A percentile compares a stretch with the other conserved stretches of the same genome.
These are phyloP conservation scores for Erysimum cheiranthoides DNA, from an alignment of 345 rosid species.

Conservation along the genomic window DNA sequence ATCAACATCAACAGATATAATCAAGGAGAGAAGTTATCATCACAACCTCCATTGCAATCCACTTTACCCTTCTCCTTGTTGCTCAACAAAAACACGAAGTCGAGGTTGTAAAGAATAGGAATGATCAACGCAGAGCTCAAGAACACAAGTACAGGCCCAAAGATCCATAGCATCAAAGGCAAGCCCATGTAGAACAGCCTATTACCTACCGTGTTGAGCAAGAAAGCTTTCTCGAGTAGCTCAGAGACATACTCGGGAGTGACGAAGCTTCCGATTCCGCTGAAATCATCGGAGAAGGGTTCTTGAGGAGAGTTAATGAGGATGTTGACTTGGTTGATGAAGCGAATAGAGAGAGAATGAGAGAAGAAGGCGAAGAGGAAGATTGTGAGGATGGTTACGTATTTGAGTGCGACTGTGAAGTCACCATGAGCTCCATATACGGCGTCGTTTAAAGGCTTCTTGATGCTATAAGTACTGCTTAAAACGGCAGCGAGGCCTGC, in stretches of 20 bases:
- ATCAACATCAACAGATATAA: background rate
- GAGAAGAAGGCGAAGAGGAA: slow-evolving; percentile 88
- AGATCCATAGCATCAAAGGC: slow-evolving; percentile 88
- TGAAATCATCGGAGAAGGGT: slow-evolving; percentile 29
- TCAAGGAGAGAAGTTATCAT: slow-evolving; percentile 36
- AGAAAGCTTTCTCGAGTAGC: slow-evolving; percentile 71
- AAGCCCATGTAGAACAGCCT: slow-evolving; percentile 77
- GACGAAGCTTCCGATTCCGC: slow-evolving; percentile 42
- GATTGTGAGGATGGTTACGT: slow-evolving; percentile 69
- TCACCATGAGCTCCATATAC: slow-evolving; percentile 91
- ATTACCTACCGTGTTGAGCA: slow-evolving; percentile 80
- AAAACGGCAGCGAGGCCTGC: slow-evolving; percentile 85
- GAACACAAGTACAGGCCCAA: slow-evolving; percentile 84
- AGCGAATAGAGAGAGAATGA: slow-evolving; percentile 80
- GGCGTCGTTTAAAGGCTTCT: slow-evolving; percentile 77
- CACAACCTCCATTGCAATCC: slow-evolving; percentile 41
- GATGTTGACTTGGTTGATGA: slow-evolving; percentile 84
- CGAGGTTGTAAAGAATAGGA: slow-evolving; percentile 79
- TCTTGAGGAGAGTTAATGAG: slow-evolving; percentile 74
- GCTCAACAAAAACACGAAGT: slow-evolving; percentile 52
- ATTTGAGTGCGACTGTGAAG: slow-evolving; percentile 78
- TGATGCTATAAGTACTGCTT: slow-evolving; percentile 93
- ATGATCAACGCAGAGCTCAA: slow-evolving; percentile 63
- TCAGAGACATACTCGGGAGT: slow-evolving; percentile 63
- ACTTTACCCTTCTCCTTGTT: slow-evolving; percentile 42